A percentile compares a stretch with the other conserved stretches of the same genome.
Conservation (phyloP, 208 protist genomes). For the Acanthamoeba polyphaga region DNA sequence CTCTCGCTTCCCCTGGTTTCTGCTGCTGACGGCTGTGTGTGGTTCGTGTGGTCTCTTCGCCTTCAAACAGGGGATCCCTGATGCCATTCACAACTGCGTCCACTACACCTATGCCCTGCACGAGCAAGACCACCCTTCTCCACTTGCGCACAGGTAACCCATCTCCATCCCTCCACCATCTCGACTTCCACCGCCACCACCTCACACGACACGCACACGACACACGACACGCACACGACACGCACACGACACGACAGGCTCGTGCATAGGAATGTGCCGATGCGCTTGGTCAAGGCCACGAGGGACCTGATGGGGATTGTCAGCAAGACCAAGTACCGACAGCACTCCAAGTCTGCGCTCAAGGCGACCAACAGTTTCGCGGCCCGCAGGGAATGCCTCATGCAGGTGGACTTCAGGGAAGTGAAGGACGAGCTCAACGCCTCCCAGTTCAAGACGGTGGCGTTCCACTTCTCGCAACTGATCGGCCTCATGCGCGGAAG, state of each 20-base stretch:
- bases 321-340: slow-evolving; percentile 28
- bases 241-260: background rate
- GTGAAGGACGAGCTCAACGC: slow-evolving; percentile 13
- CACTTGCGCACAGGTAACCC: background rate
- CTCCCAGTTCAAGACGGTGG: slow-evolving; percentile 41
- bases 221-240: background rate
- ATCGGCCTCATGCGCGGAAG: slow-evolving; percentile 20
- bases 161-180: too few species aligned
- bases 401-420: slow-evolving; percentile 4
- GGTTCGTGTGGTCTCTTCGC: background rate
- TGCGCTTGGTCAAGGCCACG: slow-evolving; percentile 31
- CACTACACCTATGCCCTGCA: slow-evolving; percentile 34
- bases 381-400: background rate
- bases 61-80: background rate
- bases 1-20: background rate
- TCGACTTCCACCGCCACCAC: too few species aligned
- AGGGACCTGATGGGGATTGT: slow-evolving; percentile 47
- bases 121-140: slow-evolving; percentile 35
- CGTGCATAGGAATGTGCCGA: slow-evolving; percentile 40
- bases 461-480: slow-evolving; percentile 50
- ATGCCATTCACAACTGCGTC: slow-evolving; percentile 68
- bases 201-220: background rate
- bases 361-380: background rate
- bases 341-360: slow-evolving; percentile 15
- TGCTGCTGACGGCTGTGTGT: background rate